Evolutionary conservation across 345 rosid genomes (phyloP).

Genomic region (Gossypium australe): DNA sequence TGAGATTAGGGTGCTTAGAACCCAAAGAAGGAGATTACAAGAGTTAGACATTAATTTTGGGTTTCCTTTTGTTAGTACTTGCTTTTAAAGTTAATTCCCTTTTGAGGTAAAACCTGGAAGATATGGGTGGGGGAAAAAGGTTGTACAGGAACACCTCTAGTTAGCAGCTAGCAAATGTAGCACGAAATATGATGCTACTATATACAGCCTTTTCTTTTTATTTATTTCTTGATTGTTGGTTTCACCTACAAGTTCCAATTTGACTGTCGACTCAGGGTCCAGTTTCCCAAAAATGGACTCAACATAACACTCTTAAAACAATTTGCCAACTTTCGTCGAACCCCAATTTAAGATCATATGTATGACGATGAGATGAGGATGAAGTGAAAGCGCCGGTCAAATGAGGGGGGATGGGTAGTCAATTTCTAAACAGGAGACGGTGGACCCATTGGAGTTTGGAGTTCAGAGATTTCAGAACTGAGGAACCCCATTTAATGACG

Average conservation of each 20-base stretch:
- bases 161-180: slow-evolving; percentile 9
- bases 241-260: background rate
- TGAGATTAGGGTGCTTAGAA: background rate
- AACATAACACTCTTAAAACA: background rate
- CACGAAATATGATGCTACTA: slow-evolving; percentile 12
- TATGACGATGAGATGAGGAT: background rate
- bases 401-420: background rate
- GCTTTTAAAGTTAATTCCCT: background rate
- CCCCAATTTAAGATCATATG: background rate
- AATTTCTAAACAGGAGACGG: slow-evolving; percentile 2
- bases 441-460: background rate
- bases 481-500: slow-evolving; percentile 8
- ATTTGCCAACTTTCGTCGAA: background rate
- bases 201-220: background rate
- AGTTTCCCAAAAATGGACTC: background rate
- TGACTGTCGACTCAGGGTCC: background rate
- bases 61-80: slow-evolving; percentile 2
- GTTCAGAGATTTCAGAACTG: slow-evolving; percentile 15
- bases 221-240: background rate
- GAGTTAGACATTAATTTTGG: slow-evolving; percentile 7
- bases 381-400: background rate
- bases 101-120: background rate
- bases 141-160: slow-evolving; percentile 13
- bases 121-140: background rate
- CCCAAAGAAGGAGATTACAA: slow-evolving; percentile 6